phyloP scores from a whole-genome alignment of 2,329 filamentous ascomycete genomes.

The Aspergillus novoparasiticus region DNA sequence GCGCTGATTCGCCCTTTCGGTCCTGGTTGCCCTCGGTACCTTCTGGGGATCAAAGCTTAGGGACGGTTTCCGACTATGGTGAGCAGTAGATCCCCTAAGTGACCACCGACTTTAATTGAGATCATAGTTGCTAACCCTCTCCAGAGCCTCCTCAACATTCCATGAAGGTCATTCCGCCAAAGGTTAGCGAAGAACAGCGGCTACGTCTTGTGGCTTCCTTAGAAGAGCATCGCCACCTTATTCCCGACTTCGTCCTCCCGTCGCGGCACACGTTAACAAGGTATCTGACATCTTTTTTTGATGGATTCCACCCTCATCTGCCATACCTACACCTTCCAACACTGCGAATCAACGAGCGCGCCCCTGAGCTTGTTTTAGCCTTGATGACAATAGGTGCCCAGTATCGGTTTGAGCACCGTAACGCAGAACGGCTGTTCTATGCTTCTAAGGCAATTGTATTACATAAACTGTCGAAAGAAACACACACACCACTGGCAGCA shows the following conservation, averaged over 20 bases:
- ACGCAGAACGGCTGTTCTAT: slow-evolving; percentile 49
- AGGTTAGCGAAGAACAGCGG: slow-evolving; percentile 33
- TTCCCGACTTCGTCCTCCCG: slow-evolving; percentile 63
- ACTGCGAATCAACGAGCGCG: slow-evolving; percentile 63
- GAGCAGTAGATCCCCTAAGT: slow-evolving; percentile 4
- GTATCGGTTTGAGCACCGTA: slow-evolving; percentile 51
- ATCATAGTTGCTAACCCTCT: background rate
- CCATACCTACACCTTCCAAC: slow-evolving; percentile 70
- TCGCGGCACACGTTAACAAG: slow-evolving; percentile 69
- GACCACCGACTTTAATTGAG: background rate
- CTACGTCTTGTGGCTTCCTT: slow-evolving; percentile 34
- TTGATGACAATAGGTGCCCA: slow-evolving; percentile 62
- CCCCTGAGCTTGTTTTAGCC: slow-evolving; percentile 68
- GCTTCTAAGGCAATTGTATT: slow-evolving; percentile 64
- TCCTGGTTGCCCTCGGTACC: slow-evolving; percentile 38
- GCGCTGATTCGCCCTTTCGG: slow-evolving; percentile 36
- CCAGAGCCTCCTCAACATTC: slow-evolving; percentile 31
- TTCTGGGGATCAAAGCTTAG: slow-evolving; percentile 34
- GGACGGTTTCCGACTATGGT: slow-evolving; percentile 36
- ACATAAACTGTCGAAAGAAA: slow-evolving; percentile 54
- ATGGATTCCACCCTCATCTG: slow-evolving; percentile 64
- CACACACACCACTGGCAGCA: slow-evolving; percentile 16
- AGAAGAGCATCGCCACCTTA: slow-evolving; percentile 33
- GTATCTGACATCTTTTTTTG: slow-evolving; percentile 71
- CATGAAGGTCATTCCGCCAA: slow-evolving; percentile 26